phyloP scores from a whole-genome alignment of 768 basidiomycete species.

The Pisolithus marmoratus region DNA sequence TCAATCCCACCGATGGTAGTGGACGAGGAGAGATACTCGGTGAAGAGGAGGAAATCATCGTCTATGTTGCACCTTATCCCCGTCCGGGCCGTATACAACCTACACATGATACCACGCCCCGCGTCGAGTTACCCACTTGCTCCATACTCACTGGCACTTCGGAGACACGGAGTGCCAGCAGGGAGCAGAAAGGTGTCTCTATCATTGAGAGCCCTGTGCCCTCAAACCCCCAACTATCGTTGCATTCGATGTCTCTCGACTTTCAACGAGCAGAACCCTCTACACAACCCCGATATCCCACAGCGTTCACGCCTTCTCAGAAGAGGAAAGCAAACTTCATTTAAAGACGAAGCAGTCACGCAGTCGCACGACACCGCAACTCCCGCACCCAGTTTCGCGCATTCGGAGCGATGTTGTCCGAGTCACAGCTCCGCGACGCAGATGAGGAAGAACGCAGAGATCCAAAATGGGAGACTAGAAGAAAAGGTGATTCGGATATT shows the following conservation, averaged over 20 bases:
- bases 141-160: conserved; percentile 22
- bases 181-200: neutral
- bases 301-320: conserved; percentile 23
- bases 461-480: conserved; percentile 43
- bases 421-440: conserved; percentile 40
- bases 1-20: conserved; percentile 18
- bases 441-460: conserved; percentile 27
- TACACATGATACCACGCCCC: conserved; percentile 5
- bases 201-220: neutral
- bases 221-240: conserved; percentile 5
- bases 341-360: conserved; percentile 16
- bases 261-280: conserved; percentile 1
- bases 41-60: conserved; percentile 63
- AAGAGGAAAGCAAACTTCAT: conserved; percentile 20
- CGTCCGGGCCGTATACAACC: conserved; percentile 26
- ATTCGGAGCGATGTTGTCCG: conserved; percentile 50
- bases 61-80: conserved; percentile 74
- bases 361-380: conserved; percentile 9
- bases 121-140: conserved; percentile 13
- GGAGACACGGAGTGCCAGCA: conserved; percentile 4
- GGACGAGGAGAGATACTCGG: conserved; percentile 20
- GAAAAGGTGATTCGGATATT: conserved; percentile 61
- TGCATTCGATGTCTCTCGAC: conserved; percentile 24
- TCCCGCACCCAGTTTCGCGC: conserved; percentile 33
- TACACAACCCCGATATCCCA: conserved; percentile 24